A percentile compares a stretch with the other conserved stretches of the same genome.
Evolutionary conservation across 2,329 filamentous ascomycete genomes (phyloP).

Genomic region (Cadophora luteo-olivacea): DNA sequence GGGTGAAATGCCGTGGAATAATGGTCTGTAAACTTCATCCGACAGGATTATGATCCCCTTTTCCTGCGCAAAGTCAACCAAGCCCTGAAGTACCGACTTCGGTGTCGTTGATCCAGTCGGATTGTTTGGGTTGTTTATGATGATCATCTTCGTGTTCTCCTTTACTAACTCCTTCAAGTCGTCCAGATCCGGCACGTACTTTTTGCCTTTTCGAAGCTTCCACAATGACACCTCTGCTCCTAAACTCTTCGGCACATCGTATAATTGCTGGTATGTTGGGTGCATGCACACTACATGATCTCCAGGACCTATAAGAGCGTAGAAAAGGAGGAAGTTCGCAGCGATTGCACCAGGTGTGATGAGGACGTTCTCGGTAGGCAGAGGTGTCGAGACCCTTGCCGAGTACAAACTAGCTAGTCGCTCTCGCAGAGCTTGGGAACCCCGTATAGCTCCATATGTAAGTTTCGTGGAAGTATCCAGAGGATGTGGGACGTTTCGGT

Average conservation of each 20-base stretch:
- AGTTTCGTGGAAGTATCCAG: constrained; percentile 64
- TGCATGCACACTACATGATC: constrained; percentile 89
- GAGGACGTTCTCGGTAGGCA: constrained; percentile 69
- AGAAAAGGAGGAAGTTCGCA: constrained; percentile 84
- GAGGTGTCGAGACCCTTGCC: constrained; percentile 53
- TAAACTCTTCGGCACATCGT: constrained; percentile 74
- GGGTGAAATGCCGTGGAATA: constrained; percentile 66
- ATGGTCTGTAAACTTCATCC: constrained; percentile 84
- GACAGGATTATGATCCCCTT: constrained; percentile 71
- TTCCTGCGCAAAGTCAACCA: constrained; percentile 68
- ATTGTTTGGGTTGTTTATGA: constrained; percentile 81
- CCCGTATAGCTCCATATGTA: constrained; percentile 76
- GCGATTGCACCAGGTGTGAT: constrained; percentile 82
- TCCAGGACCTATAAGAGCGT: constrained; percentile 72
- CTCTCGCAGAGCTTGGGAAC: constrained; percentile 66
- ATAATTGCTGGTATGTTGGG: constrained; percentile 87
- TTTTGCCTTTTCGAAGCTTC: constrained; percentile 68
- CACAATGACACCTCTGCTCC: constrained; percentile 81
- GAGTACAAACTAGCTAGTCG: constrained; percentile 72
- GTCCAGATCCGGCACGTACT: constrained; percentile 70
- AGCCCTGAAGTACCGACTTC: constrained; percentile 61
- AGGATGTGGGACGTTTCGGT: constrained; percentile 52
- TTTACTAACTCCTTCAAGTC: constrained; percentile 71
- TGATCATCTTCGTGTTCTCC: constrained; percentile 73
- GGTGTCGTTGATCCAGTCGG: constrained; percentile 77